These are phyloP conservation scores for Aspergillus oerlinghausenensis DNA, from an alignment of 2,329 filamentous ascomycete genomes.

Conservation along the genomic window DNA sequence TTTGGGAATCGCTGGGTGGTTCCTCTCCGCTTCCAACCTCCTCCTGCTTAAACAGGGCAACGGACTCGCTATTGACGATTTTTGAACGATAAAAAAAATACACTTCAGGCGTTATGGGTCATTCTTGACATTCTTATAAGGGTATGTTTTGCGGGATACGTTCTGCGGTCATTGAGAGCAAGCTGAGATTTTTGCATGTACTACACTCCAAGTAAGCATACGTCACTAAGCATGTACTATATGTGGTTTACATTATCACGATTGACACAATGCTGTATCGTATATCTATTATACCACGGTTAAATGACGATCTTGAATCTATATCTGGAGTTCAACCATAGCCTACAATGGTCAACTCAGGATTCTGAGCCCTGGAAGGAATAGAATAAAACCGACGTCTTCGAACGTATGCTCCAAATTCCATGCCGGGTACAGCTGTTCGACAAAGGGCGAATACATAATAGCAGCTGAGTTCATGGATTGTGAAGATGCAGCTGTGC, in stretches of 20 bases:
- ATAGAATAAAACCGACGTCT: too few species aligned
- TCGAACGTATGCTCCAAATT: too few species aligned
- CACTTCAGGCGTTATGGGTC: conserved; percentile 7
- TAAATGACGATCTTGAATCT: too few species aligned
- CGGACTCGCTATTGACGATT: conserved; percentile 5
- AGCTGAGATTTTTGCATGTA: neutral
- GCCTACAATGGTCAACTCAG: too few species aligned
- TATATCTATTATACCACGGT: neutral
- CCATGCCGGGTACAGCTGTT: too few species aligned
- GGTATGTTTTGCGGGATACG: neutral
- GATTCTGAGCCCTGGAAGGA: too few species aligned
- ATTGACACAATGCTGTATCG: neutral
- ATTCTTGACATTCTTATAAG: neutral
- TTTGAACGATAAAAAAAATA: conserved; percentile 7
- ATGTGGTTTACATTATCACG: neutral
- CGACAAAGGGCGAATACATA: too few species aligned
- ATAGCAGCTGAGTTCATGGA: too few species aligned
- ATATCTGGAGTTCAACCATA: too few species aligned
- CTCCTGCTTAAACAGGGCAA: conserved; percentile 18
- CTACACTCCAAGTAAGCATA: neutral
- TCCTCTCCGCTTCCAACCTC: conserved; percentile 52
- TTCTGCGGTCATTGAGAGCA: neutral
- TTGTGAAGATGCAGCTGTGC: too few species aligned
- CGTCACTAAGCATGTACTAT: neutral
- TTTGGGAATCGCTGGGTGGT: conserved; percentile 87